Evolutionary conservation across 2,329 filamentous ascomycete species (phyloP), one percentile per base, ranked within the genome.

Genomic region (Cryphonectria naterciae): DNA sequence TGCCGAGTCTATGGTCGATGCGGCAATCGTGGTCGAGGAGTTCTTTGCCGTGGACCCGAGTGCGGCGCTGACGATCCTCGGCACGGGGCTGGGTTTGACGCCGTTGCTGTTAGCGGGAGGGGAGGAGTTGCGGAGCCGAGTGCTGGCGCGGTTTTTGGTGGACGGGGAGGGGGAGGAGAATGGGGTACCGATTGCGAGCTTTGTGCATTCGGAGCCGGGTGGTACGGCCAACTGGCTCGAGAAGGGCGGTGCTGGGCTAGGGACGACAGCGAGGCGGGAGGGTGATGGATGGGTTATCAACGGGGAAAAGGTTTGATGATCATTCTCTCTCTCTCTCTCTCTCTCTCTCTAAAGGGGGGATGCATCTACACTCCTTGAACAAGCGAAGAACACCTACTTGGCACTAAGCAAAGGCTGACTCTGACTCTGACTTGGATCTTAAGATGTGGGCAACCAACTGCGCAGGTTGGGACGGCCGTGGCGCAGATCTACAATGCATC

Each of bases 171-270:
- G 65, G 3, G 37, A 54, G 28, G 65, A 61, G 3, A 62, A 68
- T 22, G 69, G 69, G 10, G 37, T 46, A n/a, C 69, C 66, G 0
- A 22, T 69, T 2, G 71, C 71, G 25, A 67, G 62, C 25, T 71
- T 73, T 4, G 66, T 71, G 63, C 67, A 68, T 25, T 71, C 69
- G 0, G 71, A 73, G 67, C 71, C 71, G 11, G 69, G 66, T 4
- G 71, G 71, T 8, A 71, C 64, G 62, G 69, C 71, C 3, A 73
- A 73, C 37, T 73, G 66, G 62, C 69, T 73, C 13, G 71, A 73
- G 63, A 73, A 43, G 22, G 69, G 71, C 22, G 71, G 52, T 8
- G 60, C n/a, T 39, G 71, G 71, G 22, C 63, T 73, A 2, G 46
- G 39, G 15, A 71, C 69, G 4, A 73, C 71, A 19, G 71, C 71